Conservation (phyloP, 2,329 filamentous ascomycete genomes). For the Fusarium setosum region DNA sequence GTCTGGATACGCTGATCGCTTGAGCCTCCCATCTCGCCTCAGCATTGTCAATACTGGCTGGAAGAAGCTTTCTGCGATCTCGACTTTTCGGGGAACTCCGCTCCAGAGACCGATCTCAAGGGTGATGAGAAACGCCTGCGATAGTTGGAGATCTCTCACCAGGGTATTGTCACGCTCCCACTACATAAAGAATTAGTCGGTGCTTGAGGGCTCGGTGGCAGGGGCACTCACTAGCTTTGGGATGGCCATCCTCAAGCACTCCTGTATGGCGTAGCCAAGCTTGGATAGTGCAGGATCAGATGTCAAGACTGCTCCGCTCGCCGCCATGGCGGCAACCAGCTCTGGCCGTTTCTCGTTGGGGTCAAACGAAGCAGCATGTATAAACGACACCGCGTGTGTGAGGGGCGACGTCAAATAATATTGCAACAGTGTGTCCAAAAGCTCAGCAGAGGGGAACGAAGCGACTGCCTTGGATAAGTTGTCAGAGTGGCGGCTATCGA, state of each 20-base stretch:
- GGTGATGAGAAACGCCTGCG: conserved; percentile 49
- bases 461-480: conserved; percentile 44
- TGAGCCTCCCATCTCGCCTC: conserved; percentile 47
- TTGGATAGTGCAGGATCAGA: conserved; percentile 51
- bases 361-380: conserved; percentile 52
- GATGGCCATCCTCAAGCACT: conserved; percentile 44
- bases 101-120: conserved; percentile 52
- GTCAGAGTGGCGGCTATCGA: conserved; percentile 42
- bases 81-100: conserved; percentile 51
- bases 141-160: conserved; percentile 45
- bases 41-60: conserved; percentile 51
- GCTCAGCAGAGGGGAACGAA: conserved; percentile 53
- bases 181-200: conserved; percentile 5
- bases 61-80: conserved; percentile 53
- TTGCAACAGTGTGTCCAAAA: conserved; percentile 53
- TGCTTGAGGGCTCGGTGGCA: not conserved
- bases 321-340: conserved; percentile 50
- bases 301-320: conserved; percentile 51
- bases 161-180: conserved; percentile 50
- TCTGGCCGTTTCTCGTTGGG: conserved; percentile 50
- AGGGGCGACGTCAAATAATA: conserved; percentile 47
- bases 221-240: conserved; percentile 24
- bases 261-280: conserved; percentile 54
- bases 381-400: conserved; percentile 44
- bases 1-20: conserved; percentile 35